phyloP scores from a whole-genome alignment of 1,284 basidiomycete genomes.

The Fereydounia khargensis region DNA sequence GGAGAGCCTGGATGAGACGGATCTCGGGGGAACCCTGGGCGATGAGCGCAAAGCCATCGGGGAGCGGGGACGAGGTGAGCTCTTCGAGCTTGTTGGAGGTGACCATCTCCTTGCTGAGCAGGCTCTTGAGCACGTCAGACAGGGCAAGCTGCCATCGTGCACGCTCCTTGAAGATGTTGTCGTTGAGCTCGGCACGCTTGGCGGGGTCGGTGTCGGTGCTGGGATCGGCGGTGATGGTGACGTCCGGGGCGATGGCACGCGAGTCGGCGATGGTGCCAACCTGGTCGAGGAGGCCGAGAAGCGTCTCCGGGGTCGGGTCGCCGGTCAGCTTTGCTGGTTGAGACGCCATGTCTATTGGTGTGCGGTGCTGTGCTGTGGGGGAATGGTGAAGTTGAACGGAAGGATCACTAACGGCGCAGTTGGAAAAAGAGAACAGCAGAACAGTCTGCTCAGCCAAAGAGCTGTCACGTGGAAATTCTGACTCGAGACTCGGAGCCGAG shows the following conservation, averaged over 20 bases:
- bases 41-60: slow-evolving; percentile 27
- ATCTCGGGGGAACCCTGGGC: slow-evolving; percentile 51
- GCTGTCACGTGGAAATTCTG: no score
- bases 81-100: slow-evolving; percentile 40
- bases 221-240: slow-evolving; percentile 14
- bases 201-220: slow-evolving; percentile 24
- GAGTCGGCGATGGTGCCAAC: slow-evolving; percentile 45
- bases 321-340: slow-evolving; percentile 13
- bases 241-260: slow-evolving; percentile 30
- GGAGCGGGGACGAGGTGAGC: slow-evolving; percentile 26
- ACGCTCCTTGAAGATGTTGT: slow-evolving; percentile 42
- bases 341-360: no score
- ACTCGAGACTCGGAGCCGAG: background rate
- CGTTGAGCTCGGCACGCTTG: slow-evolving; percentile 36
- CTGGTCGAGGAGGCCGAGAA: slow-evolving; percentile 37
- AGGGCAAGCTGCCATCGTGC: slow-evolving; percentile 53
- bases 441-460: no score
- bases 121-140: slow-evolving; percentile 47
- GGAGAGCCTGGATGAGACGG: slow-evolving; percentile 47
- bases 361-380: background rate
- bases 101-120: slow-evolving; percentile 50
- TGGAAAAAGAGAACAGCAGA: no score
- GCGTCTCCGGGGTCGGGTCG: slow-evolving; percentile 37
- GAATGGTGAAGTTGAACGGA: background rate
- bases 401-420: background rate